A percentile compares a stretch with the other conserved stretches of the same genome.
phyloP scores from a whole-genome alignment of 2,329 filamentous ascomycete species.

The Xylaria sp. region DNA sequence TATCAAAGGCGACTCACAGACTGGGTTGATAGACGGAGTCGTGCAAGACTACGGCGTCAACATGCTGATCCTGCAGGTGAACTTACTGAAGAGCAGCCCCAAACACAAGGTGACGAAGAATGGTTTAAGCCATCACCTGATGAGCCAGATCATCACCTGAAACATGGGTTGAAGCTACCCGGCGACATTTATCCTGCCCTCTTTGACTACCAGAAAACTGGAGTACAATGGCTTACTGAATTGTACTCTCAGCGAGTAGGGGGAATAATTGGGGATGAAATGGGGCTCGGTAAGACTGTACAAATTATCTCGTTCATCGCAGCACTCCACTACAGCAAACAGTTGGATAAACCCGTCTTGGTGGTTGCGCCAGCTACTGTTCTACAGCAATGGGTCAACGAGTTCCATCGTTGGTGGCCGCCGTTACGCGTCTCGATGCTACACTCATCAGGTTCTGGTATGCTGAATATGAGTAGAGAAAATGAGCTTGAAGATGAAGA shows the following conservation, averaged over 20 bases:
- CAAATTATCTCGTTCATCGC: conserved; percentile 82
- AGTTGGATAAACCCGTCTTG: conserved; percentile 84
- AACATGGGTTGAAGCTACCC: conserved; percentile 81
- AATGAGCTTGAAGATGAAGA: conserved; percentile 66
- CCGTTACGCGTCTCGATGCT: conserved; percentile 94
- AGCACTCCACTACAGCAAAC: conserved; percentile 90
- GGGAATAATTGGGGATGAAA: conserved; percentile 96
- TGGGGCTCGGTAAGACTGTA: conserved; percentile 96
- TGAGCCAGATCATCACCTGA: conserved; percentile 78
- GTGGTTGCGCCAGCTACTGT: conserved; percentile 95
- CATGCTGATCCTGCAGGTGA: conserved; percentile 49
- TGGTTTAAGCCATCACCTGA: conserved; percentile 91
- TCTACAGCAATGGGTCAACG: conserved; percentile 97
- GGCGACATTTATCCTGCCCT: conserved; percentile 93
- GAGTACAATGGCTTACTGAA: conserved; percentile 95
- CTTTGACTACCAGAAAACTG: conserved; percentile 97
- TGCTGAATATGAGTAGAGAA: conserved; percentile 83
- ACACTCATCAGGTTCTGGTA: conserved; percentile 94
- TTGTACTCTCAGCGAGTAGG: conserved; percentile 89
- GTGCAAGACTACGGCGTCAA: conserved; percentile 62
- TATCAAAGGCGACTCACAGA: conserved; percentile 80
- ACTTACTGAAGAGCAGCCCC: conserved; percentile 54
- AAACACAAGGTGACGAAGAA: conserved; percentile 63
- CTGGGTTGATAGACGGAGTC: conserved; percentile 76
- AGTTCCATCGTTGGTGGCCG: conserved; percentile 99